Percentiles rank a stretch among this genome's conserved stretches.
phyloP scores from a whole-genome alignment of 352 stramenopile species.

The Phytophthora cryptogea region DNA sequence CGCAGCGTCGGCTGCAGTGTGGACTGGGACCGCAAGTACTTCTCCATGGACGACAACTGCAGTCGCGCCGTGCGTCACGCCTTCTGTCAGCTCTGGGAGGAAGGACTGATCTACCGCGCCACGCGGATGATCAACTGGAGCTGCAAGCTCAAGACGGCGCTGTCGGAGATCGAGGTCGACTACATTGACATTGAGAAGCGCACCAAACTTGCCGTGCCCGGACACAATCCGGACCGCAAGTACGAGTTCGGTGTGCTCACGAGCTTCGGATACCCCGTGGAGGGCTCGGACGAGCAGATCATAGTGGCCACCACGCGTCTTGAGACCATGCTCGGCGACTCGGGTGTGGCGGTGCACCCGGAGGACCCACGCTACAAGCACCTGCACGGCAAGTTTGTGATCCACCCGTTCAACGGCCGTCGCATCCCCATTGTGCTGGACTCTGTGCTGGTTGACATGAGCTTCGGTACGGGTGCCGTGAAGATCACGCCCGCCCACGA shows the following conservation, averaged over 20 bases:
- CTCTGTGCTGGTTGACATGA: slow-evolving; percentile 97
- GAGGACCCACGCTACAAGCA: slow-evolving; percentile 98
- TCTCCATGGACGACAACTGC: slow-evolving; percentile 99
- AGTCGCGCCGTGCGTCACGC: slow-evolving; percentile 96
- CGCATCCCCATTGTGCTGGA: slow-evolving; percentile 98
- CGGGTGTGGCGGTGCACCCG: slow-evolving; percentile 98
- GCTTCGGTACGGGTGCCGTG: slow-evolving; percentile 97
- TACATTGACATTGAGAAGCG: slow-evolving; percentile 98
- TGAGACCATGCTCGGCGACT: slow-evolving; percentile 99
- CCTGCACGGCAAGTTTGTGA: slow-evolving; percentile 97
- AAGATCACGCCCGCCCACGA: slow-evolving; percentile 99
- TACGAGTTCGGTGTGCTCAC: slow-evolving; percentile 99
- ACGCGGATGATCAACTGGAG: slow-evolving; percentile 99
- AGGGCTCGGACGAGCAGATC: slow-evolving; percentile 84
- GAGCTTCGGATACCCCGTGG: slow-evolving; percentile 97
- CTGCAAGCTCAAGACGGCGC: slow-evolving; percentile 96
- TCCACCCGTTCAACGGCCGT: slow-evolving; percentile 98
- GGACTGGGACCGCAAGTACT: slow-evolving; percentile 97
- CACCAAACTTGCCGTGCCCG: slow-evolving; percentile 96
- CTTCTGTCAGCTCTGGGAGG: slow-evolving; percentile 93
- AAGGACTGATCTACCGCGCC: slow-evolving; percentile 97
- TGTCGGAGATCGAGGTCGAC: slow-evolving; percentile 98
- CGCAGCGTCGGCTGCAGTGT: slow-evolving; percentile 94
- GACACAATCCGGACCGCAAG: slow-evolving; percentile 94
- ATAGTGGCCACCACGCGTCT: slow-evolving; percentile 95